A percentile compares a stretch with the other conserved stretches of the same genome.
Conservation (phyloP, 208 protist genomes). For the Leishmania major region DNA sequence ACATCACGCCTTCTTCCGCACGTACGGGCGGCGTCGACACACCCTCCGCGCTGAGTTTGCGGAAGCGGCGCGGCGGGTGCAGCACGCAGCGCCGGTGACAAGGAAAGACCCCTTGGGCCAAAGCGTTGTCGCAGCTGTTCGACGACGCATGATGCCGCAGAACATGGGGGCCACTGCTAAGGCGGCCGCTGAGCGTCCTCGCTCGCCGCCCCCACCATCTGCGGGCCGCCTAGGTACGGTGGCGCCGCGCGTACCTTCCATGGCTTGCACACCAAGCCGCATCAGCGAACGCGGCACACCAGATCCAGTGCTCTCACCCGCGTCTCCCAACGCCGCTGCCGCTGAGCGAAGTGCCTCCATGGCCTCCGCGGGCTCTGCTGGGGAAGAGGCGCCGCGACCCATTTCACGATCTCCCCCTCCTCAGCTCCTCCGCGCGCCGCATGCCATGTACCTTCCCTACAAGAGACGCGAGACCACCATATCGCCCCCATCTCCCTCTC, state of each 20-base stretch:
- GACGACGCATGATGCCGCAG: slow-evolving; percentile 13
- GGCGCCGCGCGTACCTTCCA: not conserved
- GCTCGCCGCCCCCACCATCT: not conserved
- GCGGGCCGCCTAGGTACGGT: not conserved
- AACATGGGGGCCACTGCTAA: slow-evolving; percentile 12
- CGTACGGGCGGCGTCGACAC: slow-evolving; percentile 20
- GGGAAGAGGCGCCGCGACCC: not conserved
- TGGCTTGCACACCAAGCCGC: not conserved
- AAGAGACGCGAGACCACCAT: not conserved
- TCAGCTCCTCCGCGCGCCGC: not conserved
- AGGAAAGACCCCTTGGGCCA: slow-evolving; percentile 1
- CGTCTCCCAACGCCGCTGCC: not conserved
- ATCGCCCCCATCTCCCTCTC: not conserved
- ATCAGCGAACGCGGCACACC: not conserved
- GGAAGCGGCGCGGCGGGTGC: slow-evolving; percentile 6
- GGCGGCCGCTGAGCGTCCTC: not conserved
- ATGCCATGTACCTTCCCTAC: not conserved
- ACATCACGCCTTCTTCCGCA: slow-evolving; percentile 28
- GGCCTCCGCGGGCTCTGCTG: not conserved
- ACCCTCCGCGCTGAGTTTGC: slow-evolving; percentile 10
- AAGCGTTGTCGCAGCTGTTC: not conserved
- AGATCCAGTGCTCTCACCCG: not conserved
- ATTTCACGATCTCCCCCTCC: not conserved
- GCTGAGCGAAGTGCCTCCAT: not conserved
- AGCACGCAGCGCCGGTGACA: slow-evolving; percentile 2